Conservation (phyloP, 2,329 filamentous ascomycete species). For the Beauveria sp. region DNA sequence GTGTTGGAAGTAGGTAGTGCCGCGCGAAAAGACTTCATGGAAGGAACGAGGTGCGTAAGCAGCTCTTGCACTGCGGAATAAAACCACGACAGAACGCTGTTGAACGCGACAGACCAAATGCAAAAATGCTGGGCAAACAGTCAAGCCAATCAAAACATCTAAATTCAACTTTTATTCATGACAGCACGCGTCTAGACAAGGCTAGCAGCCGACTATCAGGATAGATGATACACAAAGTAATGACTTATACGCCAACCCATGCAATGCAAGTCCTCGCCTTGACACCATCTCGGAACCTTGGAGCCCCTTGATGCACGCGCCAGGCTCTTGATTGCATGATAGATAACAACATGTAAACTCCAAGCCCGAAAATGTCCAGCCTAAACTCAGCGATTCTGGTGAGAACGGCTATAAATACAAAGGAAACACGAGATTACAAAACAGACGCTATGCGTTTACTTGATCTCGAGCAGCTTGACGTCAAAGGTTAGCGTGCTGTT, state of each 20-base stretch:
- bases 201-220: constrained; percentile 7
- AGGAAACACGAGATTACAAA: constrained; percentile 7
- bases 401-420: constrained; percentile 15
- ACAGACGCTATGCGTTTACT: constrained; percentile 43
- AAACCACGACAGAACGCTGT: neutral
- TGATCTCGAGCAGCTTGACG: constrained; percentile 76
- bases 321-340: constrained; percentile 36
- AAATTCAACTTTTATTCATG: constrained; percentile 11
- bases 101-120: neutral
- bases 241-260: constrained; percentile 35
- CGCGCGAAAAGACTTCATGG: neutral
- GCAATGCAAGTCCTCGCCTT: constrained; percentile 42
- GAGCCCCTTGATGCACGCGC: constrained; percentile 21
- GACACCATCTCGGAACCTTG: constrained; percentile 25
- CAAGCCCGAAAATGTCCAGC: constrained; percentile 14
- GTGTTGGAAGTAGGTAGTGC: neutral
- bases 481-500: constrained; percentile 94
- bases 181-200: neutral
- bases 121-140: neutral
- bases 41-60: neutral
- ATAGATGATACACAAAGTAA: constrained; percentile 21
- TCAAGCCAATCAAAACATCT: neutral
- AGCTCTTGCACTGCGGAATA: neutral
- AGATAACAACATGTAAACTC: constrained; percentile 25
- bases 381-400: neutral